phyloP scores from a whole-genome alignment of 148 eudicot genomes.

The Rhododendron vialii region DNA sequence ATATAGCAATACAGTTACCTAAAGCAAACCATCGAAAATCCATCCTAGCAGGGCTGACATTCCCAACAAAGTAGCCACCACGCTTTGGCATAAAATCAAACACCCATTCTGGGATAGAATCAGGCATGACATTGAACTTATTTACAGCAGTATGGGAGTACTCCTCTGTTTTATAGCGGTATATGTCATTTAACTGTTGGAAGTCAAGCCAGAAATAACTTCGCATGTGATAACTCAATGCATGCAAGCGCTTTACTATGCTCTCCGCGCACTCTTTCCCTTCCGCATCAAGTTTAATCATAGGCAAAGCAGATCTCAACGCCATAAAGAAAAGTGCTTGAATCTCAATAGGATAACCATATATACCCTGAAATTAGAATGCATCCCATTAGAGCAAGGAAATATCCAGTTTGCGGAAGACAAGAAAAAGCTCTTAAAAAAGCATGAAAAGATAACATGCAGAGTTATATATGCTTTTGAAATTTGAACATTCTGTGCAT shows the following conservation, averaged over 20 bases:
- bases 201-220: constrained; percentile 97
- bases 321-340: constrained; percentile 98
- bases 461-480: background rate
- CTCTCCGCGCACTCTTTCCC: constrained; percentile 87
- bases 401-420: background rate
- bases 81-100: constrained; percentile 94
- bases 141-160: constrained; percentile 98
- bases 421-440: background rate
- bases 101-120: constrained; percentile 97
- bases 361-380: constrained; percentile 61
- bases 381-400: background rate
- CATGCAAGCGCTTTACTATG: constrained; percentile 83
- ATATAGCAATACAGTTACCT: constrained; percentile 90
- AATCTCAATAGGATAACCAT: constrained; percentile 98
- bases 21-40: constrained; percentile 97
- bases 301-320: constrained; percentile 65
- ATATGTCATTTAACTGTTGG: constrained; percentile 85
- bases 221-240: constrained; percentile 91
- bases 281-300: constrained; percentile 86
- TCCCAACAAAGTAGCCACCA: constrained; percentile 93
- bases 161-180: constrained; percentile 93
- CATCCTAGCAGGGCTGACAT: constrained; percentile 97
- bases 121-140: constrained; percentile 88
- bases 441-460: background rate
- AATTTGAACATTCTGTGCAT: background rate